Evolutionary conservation across 2,329 filamentous ascomycete species (phyloP).

Genomic region (Basipetospora chlamydospora): DNA sequence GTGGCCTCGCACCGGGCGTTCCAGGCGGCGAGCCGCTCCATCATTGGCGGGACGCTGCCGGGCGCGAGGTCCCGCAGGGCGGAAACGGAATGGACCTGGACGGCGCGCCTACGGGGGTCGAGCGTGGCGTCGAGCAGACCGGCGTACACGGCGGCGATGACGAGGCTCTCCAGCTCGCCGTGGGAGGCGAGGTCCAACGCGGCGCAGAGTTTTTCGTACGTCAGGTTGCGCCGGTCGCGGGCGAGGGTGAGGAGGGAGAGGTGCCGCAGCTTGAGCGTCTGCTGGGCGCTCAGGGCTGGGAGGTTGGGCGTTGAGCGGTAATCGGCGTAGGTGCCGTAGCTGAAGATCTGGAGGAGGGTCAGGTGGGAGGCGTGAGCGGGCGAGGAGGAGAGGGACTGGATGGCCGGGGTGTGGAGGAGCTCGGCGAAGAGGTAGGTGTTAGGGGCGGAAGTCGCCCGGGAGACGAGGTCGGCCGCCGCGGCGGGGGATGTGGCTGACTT

Average conservation of each 20-base stretch:
- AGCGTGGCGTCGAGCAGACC: slow-evolving; percentile 71
- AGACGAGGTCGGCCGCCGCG: slow-evolving; percentile 73
- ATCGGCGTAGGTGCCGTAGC: slow-evolving; percentile 74
- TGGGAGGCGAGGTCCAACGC: slow-evolving; percentile 52
- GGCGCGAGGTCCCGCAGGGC: slow-evolving; percentile 77
- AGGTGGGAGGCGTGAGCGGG: slow-evolving; percentile 48
- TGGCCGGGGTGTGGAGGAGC: slow-evolving; percentile 66
- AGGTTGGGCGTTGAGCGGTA: slow-evolving; percentile 47
- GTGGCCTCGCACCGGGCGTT: slow-evolving; percentile 61
- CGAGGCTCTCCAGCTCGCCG: slow-evolving; percentile 67
- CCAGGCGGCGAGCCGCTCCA: slow-evolving; percentile 58
- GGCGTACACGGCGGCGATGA: slow-evolving; percentile 78
- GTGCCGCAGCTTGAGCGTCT: slow-evolving; percentile 76
- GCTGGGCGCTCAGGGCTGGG: slow-evolving; percentile 56
- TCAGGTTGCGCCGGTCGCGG: slow-evolving; percentile 50
- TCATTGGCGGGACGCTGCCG: slow-evolving; percentile 53
- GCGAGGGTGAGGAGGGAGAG: slow-evolving; percentile 77
- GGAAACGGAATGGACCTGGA: slow-evolving; percentile 67
- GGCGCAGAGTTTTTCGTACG: slow-evolving; percentile 53
- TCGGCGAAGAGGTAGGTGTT: slow-evolving; percentile 91
- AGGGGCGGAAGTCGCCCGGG: slow-evolving; percentile 73
- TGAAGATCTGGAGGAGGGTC: slow-evolving; percentile 72
- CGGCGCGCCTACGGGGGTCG: slow-evolving; percentile 58
- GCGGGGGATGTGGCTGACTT: slow-evolving; percentile 74
- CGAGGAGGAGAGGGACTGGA: slow-evolving; percentile 51